Evolutionary conservation across 192 early-diverging fungal species (phyloP).

Genomic region (Kappamyces sp.): DNA sequence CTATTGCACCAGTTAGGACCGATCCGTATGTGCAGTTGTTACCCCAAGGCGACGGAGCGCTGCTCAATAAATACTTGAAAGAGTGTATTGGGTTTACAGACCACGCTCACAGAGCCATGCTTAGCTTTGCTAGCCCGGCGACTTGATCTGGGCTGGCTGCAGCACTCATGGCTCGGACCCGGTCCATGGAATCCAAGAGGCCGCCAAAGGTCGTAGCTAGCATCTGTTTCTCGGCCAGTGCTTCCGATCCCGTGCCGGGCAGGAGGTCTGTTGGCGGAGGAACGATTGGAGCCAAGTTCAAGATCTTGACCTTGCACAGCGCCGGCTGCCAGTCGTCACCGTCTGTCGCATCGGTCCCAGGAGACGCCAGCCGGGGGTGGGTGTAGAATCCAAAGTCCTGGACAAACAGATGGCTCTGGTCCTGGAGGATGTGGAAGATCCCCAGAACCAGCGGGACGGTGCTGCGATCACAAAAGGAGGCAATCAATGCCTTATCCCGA

Average conservation of each 20-base stretch:
- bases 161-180: too few relatives aligned
- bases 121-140: too few relatives aligned
- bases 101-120: background rate
- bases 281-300: background rate
- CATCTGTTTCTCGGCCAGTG: background rate
- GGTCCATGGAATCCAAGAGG: background rate
- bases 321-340: background rate
- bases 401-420: background rate
- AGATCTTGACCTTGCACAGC: background rate
- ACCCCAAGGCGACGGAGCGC: too few relatives aligned
- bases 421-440: conserved; percentile 3
- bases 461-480: background rate
- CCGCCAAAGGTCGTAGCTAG: background rate
- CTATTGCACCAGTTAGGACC: conserved; percentile 3
- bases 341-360: background rate
- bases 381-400: conserved; percentile 12
- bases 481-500: conserved; percentile 5
- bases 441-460: background rate
- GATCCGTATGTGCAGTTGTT: too few relatives aligned
- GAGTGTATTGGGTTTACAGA: conserved; percentile 7
- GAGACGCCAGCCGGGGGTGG: background rate
- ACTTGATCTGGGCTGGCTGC: too few relatives aligned
- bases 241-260: background rate
- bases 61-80: too few relatives aligned
- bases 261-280: background rate